Conservation (phyloP, 768 basidiomycete genomes). For the Sporobolomyces phaffii region DNA sequence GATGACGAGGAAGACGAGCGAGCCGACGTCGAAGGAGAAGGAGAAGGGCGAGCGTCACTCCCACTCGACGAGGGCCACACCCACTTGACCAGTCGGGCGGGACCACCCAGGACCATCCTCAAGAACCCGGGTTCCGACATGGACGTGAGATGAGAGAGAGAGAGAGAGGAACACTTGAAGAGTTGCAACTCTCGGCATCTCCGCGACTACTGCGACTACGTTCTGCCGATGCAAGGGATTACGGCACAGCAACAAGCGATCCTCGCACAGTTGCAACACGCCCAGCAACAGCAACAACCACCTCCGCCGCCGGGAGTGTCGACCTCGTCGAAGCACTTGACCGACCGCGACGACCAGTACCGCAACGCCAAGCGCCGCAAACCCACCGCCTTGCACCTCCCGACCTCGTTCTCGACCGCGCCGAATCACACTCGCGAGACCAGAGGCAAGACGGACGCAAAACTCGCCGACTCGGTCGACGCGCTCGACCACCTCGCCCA, state of each 20-base stretch:
- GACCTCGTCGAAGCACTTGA: not conserved
- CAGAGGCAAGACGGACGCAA: constrained; percentile 2
- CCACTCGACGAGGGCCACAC: too few species aligned
- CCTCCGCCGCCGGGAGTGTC: not conserved
- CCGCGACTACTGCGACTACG: too few species aligned
- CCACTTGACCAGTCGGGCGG: not conserved
- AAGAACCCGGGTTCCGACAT: too few species aligned
- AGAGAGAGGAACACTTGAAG: too few species aligned
- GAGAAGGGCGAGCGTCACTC: too few species aligned
- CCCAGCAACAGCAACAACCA: not conserved
- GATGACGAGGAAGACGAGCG: not conserved
- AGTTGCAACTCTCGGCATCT: too few species aligned
- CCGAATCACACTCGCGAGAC: not conserved
- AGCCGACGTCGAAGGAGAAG: not conserved
- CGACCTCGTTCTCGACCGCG: constrained; percentile 4
- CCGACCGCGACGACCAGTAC: constrained; percentile 20
- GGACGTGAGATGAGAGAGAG: too few species aligned
- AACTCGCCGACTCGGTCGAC: constrained; percentile 17
- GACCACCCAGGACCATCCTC: too few species aligned
- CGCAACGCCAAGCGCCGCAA: constrained; percentile 31
- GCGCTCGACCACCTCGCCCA: constrained; percentile 9
- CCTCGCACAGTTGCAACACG: not conserved
- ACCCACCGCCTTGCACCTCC: constrained; percentile 30
- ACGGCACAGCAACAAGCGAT: not conserved
- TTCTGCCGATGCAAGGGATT: not conserved